Evolutionary conservation across 106 monocot species (phyloP), one percentile per base, ranked within the genome.

Genomic region (Posidonia australis): DNA sequence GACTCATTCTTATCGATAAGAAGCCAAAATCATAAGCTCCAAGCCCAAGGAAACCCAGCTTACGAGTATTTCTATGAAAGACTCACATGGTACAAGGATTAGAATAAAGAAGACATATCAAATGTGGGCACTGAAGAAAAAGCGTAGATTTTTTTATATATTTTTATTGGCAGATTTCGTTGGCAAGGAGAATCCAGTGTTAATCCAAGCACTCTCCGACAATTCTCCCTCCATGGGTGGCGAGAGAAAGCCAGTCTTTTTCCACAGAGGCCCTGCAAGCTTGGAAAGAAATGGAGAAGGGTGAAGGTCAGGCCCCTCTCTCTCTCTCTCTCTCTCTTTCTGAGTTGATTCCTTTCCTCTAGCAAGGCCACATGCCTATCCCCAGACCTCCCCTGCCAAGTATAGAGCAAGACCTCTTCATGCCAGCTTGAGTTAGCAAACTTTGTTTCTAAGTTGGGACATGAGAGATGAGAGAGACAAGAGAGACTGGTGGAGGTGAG

Each of bases 121-220:
- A n/a, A n/a, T n/a, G n/a, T n/a, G n/a, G n/a, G n/a, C n/a, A n/a
- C n/a, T n/a, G n/a, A n/a, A n/a, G n/a, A n/a, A n/a, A n/a, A n/a
- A n/a, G n/a, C n/a, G n/a, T 36, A 7, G 36, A 36, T 36, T 36
- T 36, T 36, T 36, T 36, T 36, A 7, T 36, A 4, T 36, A 4
- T 53, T 21, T 53, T 20, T 5, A 5, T 59, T 59, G 73, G 56
- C 36, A 22, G 46, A 46, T 54, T 46, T 58, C 45, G 64, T 51
- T 24, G 53, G 64, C 43, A 54, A 53, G 72, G 51, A 43, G 57
- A 67, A 77, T 77, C 70, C 60, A 51, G 17, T 44, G 65, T 46
- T 67, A 54, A 77, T 77, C 71, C 78, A 78, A 78, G 73, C 68
- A 57, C 63, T 54, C 66, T 22, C 54, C 62, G 78, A 78, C 78